phyloP scores from a whole-genome alignment of 2,329 filamentous ascomycete species.

The Ophidiomyces ophidiicola region DNA sequence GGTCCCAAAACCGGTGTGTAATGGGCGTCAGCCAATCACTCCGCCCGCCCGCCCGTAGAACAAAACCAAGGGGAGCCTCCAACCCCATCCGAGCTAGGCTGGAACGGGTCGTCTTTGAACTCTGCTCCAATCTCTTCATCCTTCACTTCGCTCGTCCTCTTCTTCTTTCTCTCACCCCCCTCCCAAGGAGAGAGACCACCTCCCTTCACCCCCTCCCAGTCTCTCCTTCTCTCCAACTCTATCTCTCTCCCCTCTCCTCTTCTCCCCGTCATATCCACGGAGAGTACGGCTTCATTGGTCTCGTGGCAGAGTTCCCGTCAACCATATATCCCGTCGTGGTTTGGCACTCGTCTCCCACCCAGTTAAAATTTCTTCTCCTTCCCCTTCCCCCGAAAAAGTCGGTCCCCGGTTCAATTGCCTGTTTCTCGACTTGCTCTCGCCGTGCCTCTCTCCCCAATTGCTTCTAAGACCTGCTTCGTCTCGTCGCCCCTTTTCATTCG shows the following conservation, averaged over 20 bases:
- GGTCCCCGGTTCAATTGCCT: slow-evolving; percentile 8
- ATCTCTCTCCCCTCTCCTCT: slow-evolving; percentile 15
- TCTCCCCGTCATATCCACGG: slow-evolving; percentile 9
- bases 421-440: background rate
- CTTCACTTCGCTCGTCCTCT: slow-evolving; percentile 17
- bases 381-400: background rate
- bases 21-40: slow-evolving; percentile 14
- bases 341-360: slow-evolving; percentile 14
- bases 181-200: slow-evolving; percentile 12
- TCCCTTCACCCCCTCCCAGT: slow-evolving; percentile 8
- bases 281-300: slow-evolving; percentile 11
- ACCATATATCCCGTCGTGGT: slow-evolving; percentile 8
- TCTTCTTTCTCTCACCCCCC: slow-evolving; percentile 17
- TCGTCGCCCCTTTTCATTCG: slow-evolving; percentile 2
- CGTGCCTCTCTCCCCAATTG: slow-evolving; percentile 5
- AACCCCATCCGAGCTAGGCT: slow-evolving; percentile 26
- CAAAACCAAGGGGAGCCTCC: slow-evolving; percentile 17
- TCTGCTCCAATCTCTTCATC: slow-evolving; percentile 18
- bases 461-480: background rate
- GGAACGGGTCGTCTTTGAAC: slow-evolving; percentile 21
- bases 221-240: slow-evolving; percentile 6
- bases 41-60: slow-evolving; percentile 7
- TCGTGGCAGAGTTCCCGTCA: slow-evolving; percentile 8
- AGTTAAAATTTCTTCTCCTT: slow-evolving; percentile 2
- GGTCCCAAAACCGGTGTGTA: slow-evolving; percentile 10